Conservation (phyloP, 306 rosid genomes). For the Hippophae rhamnoides region DNA sequence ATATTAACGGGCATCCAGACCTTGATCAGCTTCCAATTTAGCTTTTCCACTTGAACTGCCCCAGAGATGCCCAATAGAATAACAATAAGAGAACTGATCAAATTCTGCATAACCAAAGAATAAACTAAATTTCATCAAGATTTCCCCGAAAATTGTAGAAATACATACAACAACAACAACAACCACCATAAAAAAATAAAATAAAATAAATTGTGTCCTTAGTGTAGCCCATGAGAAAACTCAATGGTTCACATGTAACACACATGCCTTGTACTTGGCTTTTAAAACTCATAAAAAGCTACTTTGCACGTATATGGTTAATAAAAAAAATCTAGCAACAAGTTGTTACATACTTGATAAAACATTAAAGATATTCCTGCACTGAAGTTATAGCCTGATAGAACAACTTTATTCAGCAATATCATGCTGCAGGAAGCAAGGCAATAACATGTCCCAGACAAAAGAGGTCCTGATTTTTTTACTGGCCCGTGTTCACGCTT, state of each 20-base stretch:
- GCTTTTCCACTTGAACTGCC: slow-evolving; percentile 49
- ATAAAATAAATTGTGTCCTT: neutral
- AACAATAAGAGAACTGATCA: slow-evolving; percentile 58
- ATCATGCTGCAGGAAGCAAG: too few species aligned
- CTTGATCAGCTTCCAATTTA: slow-evolving; percentile 69
- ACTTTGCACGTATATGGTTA: too few species aligned
- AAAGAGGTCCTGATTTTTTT: slow-evolving; percentile 54
- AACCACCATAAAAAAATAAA: neutral
- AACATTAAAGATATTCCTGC: too few species aligned
- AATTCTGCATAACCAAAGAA: slow-evolving; percentile 49
- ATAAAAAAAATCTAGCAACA: too few species aligned
- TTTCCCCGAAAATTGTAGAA: neutral
- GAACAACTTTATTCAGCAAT: too few species aligned
- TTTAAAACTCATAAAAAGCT: too few species aligned
- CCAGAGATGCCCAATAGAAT: slow-evolving; percentile 49
- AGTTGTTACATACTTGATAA: too few species aligned
- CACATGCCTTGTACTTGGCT: too few species aligned
- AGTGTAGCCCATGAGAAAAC: too few species aligned
- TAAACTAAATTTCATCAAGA: slow-evolving; percentile 1
- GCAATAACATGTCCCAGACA: too few species aligned
- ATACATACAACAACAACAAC: neutral
- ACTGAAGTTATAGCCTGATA: too few species aligned
- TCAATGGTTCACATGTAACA: too few species aligned
- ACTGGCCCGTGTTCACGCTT: slow-evolving; percentile 40
- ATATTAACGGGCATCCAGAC: slow-evolving; percentile 86